Percentiles rank a stretch among this genome's conserved stretches.
phyloP scores from a whole-genome alignment of 129 eudicot species.

The Chrysanthemum seticuspe region DNA sequence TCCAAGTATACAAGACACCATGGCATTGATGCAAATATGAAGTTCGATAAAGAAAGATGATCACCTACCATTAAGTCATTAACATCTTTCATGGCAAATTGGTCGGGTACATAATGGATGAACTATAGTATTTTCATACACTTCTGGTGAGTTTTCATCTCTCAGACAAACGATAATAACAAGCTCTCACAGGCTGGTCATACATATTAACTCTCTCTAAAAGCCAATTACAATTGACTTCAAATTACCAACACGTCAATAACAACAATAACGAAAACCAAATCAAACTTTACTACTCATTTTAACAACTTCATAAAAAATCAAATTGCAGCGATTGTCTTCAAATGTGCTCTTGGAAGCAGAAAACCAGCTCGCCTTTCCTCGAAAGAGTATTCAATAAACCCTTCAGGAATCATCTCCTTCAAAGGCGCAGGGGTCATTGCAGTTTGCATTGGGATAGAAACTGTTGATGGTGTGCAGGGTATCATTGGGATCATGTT shows the following conservation, averaged over 20 bases:
- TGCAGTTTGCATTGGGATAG: constrained; percentile 76
- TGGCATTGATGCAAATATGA: neutral
- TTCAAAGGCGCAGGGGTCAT: constrained; percentile 47
- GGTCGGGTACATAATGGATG: neutral
- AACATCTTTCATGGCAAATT: neutral
- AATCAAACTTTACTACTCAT: neutral
- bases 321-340: constrained; percentile 44
- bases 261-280: constrained; percentile 15
- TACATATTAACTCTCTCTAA: neutral
- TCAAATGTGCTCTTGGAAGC: constrained; percentile 48
- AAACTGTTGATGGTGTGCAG: constrained; percentile 63
- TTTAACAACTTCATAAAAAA: neutral
- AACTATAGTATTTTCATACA: neutral
- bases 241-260: neutral
- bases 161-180: constrained; percentile 34
- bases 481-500: constrained; percentile 41
- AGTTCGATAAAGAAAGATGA: neutral
- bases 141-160: neutral
- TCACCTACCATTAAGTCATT: neutral
- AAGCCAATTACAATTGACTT: constrained; percentile 61
- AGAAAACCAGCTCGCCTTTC: constrained; percentile 81
- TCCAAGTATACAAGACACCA: neutral
- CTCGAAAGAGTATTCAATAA: constrained; percentile 90
- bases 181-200: constrained; percentile 4
- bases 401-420: constrained; percentile 46